Evolutionary conservation across 345 rosid genomes (phyloP).

Genomic region (Citrus sinensis): DVS_A1.0 CM039168.1:26669501-26670000

Average conservation of each 20-base stretch:
- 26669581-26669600: conserved; percentile 59
- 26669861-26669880: conserved; percentile 18
- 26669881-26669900: not conserved
- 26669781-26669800: conserved; percentile 15
- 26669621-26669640: conserved; percentile 69
- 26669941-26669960: not conserved
- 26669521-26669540: conserved; percentile 56
- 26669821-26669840: conserved; percentile 21
- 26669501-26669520: not conserved
- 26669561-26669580: conserved; percentile 55
- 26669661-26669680: conserved; percentile 49
- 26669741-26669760: conserved; percentile 57
- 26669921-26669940: not conserved
- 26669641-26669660: conserved; percentile 67
- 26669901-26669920: not conserved
- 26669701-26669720: conserved; percentile 81
- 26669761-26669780: conserved; percentile 17
- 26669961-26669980: not conserved
- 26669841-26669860: conserved; percentile 10
- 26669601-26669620: conserved; percentile 85
- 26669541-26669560: conserved; percentile 45
- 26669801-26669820: conserved; percentile 4
- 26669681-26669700: conserved; percentile 57
- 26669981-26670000: not conserved
- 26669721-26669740: conserved; percentile 56